Conservation (phyloP, 176 grass and related monocot genomes). For the Hsuehochloa calcarea region DNA sequence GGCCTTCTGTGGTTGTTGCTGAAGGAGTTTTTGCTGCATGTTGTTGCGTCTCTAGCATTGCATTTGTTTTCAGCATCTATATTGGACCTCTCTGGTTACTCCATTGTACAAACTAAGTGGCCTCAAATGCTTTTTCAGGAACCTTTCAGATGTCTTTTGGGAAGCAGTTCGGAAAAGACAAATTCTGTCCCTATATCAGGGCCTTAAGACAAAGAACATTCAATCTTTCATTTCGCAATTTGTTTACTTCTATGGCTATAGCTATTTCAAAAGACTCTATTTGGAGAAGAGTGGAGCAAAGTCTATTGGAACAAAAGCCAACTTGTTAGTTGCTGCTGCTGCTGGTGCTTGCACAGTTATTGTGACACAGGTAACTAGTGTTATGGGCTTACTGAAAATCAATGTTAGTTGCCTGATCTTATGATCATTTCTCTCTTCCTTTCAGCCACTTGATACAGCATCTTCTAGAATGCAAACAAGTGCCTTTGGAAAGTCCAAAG, state of each 20-base stretch:
- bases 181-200: constrained; percentile 87
- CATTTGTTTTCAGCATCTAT: constrained; percentile 10
- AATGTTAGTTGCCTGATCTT: constrained; percentile 16
- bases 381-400: neutral
- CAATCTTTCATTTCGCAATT: constrained; percentile 95
- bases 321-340: constrained; percentile 83
- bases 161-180: constrained; percentile 77
- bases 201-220: constrained; percentile 88
- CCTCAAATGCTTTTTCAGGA: constrained; percentile 52
- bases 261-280: constrained; percentile 86
- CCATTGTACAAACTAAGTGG: constrained; percentile 13
- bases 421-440: neutral
- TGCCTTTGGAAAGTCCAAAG: constrained; percentile 92
- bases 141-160: constrained; percentile 93
- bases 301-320: constrained; percentile 81
- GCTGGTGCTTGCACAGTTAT: constrained; percentile 92
- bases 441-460: constrained; percentile 89
- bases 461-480: constrained; percentile 98
- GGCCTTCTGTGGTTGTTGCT: neutral
- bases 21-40: constrained; percentile 5
- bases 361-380: constrained; percentile 64
- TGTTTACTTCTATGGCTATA: constrained; percentile 96
- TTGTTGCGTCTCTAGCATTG: constrained; percentile 1
- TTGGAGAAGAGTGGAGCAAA: constrained; percentile 80
- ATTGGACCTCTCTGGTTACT: neutral